Evolutionary conservation across 2,329 filamentous ascomycete genomes (phyloP).

Genomic region (Penicillium decumbens): DNA sequence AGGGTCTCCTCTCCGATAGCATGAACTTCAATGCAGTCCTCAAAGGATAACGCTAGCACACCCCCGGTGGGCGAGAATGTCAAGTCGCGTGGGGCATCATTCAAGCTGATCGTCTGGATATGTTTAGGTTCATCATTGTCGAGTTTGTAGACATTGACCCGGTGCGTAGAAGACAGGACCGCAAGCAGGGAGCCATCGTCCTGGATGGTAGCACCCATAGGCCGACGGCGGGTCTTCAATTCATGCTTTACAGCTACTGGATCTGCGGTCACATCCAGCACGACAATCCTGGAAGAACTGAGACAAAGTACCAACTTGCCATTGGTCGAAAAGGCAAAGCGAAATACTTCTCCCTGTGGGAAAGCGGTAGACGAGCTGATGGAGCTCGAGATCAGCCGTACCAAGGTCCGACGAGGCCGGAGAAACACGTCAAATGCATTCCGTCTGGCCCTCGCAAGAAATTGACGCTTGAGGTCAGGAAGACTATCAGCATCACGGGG

Average conservation of each 20-base stretch:
- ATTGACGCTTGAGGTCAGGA: conserved; percentile 58
- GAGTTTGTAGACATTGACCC: conserved; percentile 81
- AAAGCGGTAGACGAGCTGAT: conserved; percentile 76
- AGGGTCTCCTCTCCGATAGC: conserved; percentile 63
- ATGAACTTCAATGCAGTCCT: conserved; percentile 83
- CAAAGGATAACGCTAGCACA: conserved; percentile 78
- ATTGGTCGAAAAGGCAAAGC: conserved; percentile 72
- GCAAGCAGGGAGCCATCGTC: conserved; percentile 73
- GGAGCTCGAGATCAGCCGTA: conserved; percentile 77
- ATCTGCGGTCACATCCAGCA: conserved; percentile 62
- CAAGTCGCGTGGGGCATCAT: conserved; percentile 72
- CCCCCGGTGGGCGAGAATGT: conserved; percentile 75
- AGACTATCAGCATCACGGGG: conserved; percentile 48
- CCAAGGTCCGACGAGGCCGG: conserved; percentile 63
- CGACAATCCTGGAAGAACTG: conserved; percentile 78
- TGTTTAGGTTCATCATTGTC: conserved; percentile 60
- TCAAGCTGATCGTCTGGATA: conserved; percentile 69
- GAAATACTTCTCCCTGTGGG: conserved; percentile 78
- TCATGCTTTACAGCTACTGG: conserved; percentile 66
- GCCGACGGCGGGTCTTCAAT: conserved; percentile 71
- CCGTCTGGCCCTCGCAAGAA: conserved; percentile 66
- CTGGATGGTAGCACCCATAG: conserved; percentile 70
- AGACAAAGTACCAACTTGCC: conserved; percentile 73
- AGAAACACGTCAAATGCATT: conserved; percentile 74
- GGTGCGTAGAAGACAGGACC: conserved; percentile 74